Evolutionary conservation across 768 basidiomycete genomes (phyloP).

Genomic region (Phylloporus arenicola): DNA sequence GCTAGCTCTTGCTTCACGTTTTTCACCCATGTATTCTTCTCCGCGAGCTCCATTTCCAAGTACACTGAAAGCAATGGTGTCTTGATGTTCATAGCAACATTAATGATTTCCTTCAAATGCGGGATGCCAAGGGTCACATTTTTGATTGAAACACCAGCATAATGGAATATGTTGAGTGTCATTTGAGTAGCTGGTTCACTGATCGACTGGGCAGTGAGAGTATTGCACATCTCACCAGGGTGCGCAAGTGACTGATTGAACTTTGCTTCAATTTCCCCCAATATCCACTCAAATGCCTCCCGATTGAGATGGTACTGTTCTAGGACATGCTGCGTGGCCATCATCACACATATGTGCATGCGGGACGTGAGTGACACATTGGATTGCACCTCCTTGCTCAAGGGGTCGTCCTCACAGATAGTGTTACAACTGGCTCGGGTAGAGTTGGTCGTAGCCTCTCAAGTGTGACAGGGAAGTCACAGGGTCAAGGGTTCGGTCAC

Average conservation of each 20-base stretch:
- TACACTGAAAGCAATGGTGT: conserved; percentile 95
- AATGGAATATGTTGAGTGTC: conserved; percentile 99
- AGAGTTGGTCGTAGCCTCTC: no score
- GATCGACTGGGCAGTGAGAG: conserved; percentile 95
- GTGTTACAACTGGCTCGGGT: no score
- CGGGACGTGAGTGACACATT: conserved; percentile 91
- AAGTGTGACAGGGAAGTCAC: no score
- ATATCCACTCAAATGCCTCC: conserved; percentile 97
- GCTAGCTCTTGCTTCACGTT: conserved; percentile 90
- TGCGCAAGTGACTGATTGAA: conserved; percentile 91
- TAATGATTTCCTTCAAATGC: conserved; percentile 98
- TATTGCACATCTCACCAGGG: conserved; percentile 99
- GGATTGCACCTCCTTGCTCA: conserved; percentile 73
- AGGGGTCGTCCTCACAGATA: conserved; percentile 74
- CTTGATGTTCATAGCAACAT: conserved; percentile 97
- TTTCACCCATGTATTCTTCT: conserved; percentile 62
- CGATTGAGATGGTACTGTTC: conserved; percentile 84
- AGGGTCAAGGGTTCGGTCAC: no score
- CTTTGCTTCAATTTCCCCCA: conserved; percentile 91
- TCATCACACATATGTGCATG: conserved; percentile 87
- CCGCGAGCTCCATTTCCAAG: conserved; percentile 65
- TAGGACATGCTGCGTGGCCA: conserved; percentile 81
- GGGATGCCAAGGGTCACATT: conserved; percentile 99
- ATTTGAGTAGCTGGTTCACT: conserved; percentile 99
- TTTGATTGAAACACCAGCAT: conserved; percentile 99